Base-by-base conservation (phyloP, 345 rosid genomes). In the Camelina hispida region DNA sequence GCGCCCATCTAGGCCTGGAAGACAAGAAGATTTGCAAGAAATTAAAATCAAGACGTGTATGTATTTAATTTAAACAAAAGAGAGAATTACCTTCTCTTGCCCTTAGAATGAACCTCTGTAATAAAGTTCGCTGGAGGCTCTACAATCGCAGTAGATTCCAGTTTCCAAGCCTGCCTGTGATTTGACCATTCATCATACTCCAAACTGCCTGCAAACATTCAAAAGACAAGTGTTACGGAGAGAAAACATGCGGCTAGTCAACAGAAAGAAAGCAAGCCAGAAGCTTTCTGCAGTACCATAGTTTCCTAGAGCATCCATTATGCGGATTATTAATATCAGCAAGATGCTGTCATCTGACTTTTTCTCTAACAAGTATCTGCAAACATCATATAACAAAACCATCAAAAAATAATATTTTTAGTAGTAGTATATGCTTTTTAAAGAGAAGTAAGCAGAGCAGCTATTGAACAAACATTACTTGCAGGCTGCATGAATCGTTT, bases 291-390 rank as follows among this genome's bases (percentile, higher is more conserved):
- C 62, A 75, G 73, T 92, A 95, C 99, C 99, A 72, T 87, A 92
- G 80, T 95, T 92, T 81, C 91, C 93, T 72, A 95, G 78, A 67
- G 96, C 97, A 84, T 95, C 99, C 91, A 90, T 90, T 65, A 92
- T 87, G 55, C 96, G 97, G 75, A 95, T 87, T 70, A 92, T 72
- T 58, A 90, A 87, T 74, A 92, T 83, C 82, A 92, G 85, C 66
- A 95, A 80, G 83, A 95, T 95, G 84, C 99, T 95, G 83, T 95
- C 99, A 84, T 95, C 99, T 72, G 97, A 92, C 81, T 92, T 95
- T 77, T 95, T 83, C 85, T 90, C 96, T 72, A 95, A 62, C 64
- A 95, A 81, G 77, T 86, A 95, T 80, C 99, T 95, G 86, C 77
- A 32, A 57, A 78, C 37, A 69, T 56, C 68, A 62, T 54, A 61